Conservation (phyloP, 208 protist species). For the Herpetomonas samuelpessoai region DNA sequence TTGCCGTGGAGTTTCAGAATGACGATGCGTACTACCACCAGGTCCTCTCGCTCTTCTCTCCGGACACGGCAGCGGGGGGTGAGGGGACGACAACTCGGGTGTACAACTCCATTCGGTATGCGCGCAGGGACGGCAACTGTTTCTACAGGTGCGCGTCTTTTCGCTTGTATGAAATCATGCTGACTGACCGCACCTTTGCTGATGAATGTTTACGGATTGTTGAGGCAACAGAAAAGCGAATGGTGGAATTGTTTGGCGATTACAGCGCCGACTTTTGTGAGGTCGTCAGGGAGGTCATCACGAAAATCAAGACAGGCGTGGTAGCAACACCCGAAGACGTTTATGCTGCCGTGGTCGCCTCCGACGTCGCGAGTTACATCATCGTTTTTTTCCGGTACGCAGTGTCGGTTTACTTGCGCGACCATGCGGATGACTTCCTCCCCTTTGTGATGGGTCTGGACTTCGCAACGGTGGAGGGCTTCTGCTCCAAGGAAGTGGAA, state of each 20-base stretch:
- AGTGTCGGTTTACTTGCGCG: slow-evolving; percentile 68
- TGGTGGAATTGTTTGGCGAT: slow-evolving; percentile 53
- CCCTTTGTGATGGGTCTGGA: slow-evolving; percentile 72
- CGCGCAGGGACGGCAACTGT: slow-evolving; percentile 83
- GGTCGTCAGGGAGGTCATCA: slow-evolving; percentile 28
- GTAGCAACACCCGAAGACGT: slow-evolving; percentile 19
- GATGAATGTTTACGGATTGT: slow-evolving; percentile 15
- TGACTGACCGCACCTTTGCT: slow-evolving; percentile 18
- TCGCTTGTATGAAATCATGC: slow-evolving; percentile 38
- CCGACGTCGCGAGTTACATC: slow-evolving; percentile 46
- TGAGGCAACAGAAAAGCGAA: slow-evolving; percentile 10
- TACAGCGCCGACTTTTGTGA: slow-evolving; percentile 80
- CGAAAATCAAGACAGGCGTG: slow-evolving; percentile 21
- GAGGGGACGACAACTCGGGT: neutral
- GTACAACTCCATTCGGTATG: slow-evolving; percentile 53
- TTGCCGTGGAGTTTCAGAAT: slow-evolving; percentile 40
- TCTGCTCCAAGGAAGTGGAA: slow-evolving; percentile 76
- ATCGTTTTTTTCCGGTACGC: slow-evolving; percentile 73
- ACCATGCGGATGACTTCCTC: slow-evolving; percentile 50
- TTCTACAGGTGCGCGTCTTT: slow-evolving; percentile 82
- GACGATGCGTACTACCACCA: slow-evolving; percentile 39
- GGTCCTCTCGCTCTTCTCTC: slow-evolving; percentile 36
- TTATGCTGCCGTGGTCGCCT: slow-evolving; percentile 21
- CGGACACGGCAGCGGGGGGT: neutral
- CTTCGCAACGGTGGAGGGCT: slow-evolving; percentile 53